Percentiles rank a stretch among this genome's conserved stretches.
These are phyloP conservation scores for Arthrinium puccinioides DNA, from an alignment of 2,329 filamentous ascomycete genomes.

Conservation along the genomic window DNA sequence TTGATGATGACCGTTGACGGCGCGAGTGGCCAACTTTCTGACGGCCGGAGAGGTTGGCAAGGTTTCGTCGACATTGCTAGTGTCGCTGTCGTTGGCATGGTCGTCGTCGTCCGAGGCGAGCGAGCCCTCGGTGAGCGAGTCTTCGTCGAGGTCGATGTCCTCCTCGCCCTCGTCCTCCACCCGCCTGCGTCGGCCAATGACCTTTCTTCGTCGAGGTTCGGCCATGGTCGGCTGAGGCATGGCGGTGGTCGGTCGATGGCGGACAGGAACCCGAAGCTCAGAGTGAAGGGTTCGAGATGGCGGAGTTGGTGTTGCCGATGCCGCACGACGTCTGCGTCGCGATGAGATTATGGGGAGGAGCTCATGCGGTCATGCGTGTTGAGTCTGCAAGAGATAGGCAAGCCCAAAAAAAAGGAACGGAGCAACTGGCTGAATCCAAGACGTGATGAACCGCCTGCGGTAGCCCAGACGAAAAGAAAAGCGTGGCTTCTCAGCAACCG, in stretches of 20 bases:
- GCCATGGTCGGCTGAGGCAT: slow-evolving; percentile 31
- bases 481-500: no score
- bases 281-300: slow-evolving; percentile 3
- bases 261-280: slow-evolving; percentile 6
- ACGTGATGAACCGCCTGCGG: slow-evolving; percentile 6
- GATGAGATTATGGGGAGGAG: slow-evolving; percentile 14
- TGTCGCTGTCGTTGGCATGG: slow-evolving; percentile 53
- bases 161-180: slow-evolving; percentile 67
- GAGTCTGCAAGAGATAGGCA: slow-evolving; percentile 10
- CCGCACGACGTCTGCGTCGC: slow-evolving; percentile 22
- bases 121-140: slow-evolving; percentile 60
- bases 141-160: slow-evolving; percentile 57
- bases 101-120: slow-evolving; percentile 55
- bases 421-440: neutral
- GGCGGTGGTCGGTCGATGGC: slow-evolving; percentile 6
- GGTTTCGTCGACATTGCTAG: slow-evolving; percentile 52
- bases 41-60: slow-evolving; percentile 33
- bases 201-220: slow-evolving; percentile 51
- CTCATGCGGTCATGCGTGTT: slow-evolving; percentile 15
- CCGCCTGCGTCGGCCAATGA: slow-evolving; percentile 60
- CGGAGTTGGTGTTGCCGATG: slow-evolving; percentile 10
- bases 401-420: slow-evolving; percentile 1
- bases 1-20: slow-evolving; percentile 24
- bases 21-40: slow-evolving; percentile 16
- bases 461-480: slow-evolving; percentile 2